Evolutionary conservation across 2,329 filamentous ascomycete species (phyloP).

Genomic region (Cladosporium phlei): DNA sequence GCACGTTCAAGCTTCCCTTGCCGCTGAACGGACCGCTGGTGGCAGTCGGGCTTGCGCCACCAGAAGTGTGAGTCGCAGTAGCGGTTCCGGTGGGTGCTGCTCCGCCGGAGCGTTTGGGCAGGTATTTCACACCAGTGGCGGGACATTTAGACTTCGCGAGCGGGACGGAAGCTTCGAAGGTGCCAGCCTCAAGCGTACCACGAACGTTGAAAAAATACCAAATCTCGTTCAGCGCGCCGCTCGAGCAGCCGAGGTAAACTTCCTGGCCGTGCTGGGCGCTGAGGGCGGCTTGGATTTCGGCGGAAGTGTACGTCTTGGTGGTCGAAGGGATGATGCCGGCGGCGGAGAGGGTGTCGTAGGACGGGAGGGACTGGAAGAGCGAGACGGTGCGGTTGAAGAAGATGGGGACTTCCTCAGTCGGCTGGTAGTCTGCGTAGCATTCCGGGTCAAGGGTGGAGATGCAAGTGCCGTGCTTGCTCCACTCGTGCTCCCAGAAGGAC

Average conservation of each 20-base stretch:
- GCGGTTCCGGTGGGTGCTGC: slow-evolving; percentile 25
- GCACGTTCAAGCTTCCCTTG: slow-evolving; percentile 56
- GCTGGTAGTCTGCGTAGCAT: slow-evolving; percentile 57
- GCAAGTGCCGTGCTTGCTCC: slow-evolving; percentile 69
- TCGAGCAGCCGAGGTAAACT: slow-evolving; percentile 56
- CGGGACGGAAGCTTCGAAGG: slow-evolving; percentile 54
- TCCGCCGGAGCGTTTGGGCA: slow-evolving; percentile 48
- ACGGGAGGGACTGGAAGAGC: slow-evolving; percentile 62
- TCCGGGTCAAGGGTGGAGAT: slow-evolving; percentile 61
- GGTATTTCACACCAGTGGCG: slow-evolving; percentile 57
- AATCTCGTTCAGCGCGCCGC: slow-evolving; percentile 47
- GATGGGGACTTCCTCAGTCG: slow-evolving; percentile 61
- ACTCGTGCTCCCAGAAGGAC: slow-evolving; percentile 66
- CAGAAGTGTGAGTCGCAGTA: slow-evolving; percentile 33
- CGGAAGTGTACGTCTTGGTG: slow-evolving; percentile 54
- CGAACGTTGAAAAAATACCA: slow-evolving; percentile 62
- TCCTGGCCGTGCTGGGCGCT: slow-evolving; percentile 47
- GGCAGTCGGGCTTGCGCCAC: slow-evolving; percentile 29
- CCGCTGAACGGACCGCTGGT: slow-evolving; percentile 50
- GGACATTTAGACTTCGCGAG: slow-evolving; percentile 61
- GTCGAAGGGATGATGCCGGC: slow-evolving; percentile 56
- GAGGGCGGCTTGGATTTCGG: slow-evolving; percentile 57
- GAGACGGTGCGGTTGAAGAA: slow-evolving; percentile 64
- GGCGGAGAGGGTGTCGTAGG: slow-evolving; percentile 57
- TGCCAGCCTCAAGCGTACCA: slow-evolving; percentile 56